Conservation (phyloP, 2,329 filamentous ascomycete species). For the Colletotrichum sp. region DNA sequence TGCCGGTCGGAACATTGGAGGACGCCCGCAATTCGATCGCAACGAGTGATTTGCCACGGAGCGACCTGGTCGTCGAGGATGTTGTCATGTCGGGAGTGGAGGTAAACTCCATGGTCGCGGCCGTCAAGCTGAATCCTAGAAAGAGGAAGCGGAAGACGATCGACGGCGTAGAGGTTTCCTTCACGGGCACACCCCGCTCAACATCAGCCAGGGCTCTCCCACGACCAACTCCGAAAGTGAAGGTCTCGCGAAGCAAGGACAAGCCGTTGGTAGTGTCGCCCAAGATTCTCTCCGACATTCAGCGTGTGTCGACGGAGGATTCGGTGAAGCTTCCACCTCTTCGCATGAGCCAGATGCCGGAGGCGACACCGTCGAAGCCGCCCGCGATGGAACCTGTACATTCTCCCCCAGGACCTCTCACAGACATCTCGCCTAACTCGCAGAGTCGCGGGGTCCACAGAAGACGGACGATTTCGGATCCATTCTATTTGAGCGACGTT, state of each 20-base stretch:
- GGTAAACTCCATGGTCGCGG: slow-evolving; percentile 51
- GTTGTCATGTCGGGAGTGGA: not conserved
- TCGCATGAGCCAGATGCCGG: not conserved
- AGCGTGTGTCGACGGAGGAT: not conserved
- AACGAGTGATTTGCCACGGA: not conserved
- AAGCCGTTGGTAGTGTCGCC: not conserved
- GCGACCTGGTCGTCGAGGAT: not conserved
- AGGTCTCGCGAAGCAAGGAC: not conserved
- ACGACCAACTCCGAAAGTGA: slow-evolving; percentile 17
- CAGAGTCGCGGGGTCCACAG: not conserved
- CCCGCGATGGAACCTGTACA: slow-evolving; percentile 2
- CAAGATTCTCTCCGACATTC: slow-evolving; percentile 11
- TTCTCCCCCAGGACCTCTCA: not conserved
- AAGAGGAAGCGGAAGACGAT: slow-evolving; percentile 53
- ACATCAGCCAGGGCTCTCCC: slow-evolving; percentile 24
- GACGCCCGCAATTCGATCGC: not conserved
- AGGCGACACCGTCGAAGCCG: not conserved
- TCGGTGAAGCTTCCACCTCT: not conserved
- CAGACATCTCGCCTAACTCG: slow-evolving; percentile 1
- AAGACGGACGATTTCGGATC: not conserved
- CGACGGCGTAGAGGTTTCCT: slow-evolving; percentile 36
- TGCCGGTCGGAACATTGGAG: not conserved
- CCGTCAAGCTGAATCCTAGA: slow-evolving; percentile 55
- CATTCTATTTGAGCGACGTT: not conserved
- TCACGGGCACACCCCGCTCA: not conserved